Percentiles rank a stretch among this genome's conserved stretches.
Evolutionary conservation across 23 red algal species (phyloP).

Genomic region (Agarophyton chilense): DNA sequence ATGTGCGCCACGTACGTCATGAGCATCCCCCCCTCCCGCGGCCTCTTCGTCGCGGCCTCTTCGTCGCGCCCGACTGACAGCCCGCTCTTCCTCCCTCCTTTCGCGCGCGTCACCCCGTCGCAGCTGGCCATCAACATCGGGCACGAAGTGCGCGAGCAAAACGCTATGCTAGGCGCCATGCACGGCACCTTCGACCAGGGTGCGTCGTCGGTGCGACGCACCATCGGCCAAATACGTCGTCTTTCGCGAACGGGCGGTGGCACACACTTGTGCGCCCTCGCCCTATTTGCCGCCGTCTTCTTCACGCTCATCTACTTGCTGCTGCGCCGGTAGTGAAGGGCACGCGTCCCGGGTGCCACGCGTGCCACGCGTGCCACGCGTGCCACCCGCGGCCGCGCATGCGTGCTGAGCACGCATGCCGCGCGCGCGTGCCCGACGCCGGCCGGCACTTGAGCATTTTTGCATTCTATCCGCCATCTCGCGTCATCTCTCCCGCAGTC

Average conservation of each 20-base stretch:
- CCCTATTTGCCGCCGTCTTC: constrained; percentile 50
- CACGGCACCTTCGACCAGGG: constrained; percentile 33
- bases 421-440: too few relatives aligned
- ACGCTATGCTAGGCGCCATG: constrained; percentile 60
- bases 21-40: too few relatives aligned
- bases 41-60: too few relatives aligned
- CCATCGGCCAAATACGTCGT: constrained; percentile 9
- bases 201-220: background rate
- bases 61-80: background rate
- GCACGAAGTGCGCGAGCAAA: constrained; percentile 50
- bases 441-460: too few relatives aligned
- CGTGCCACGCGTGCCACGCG: background rate
- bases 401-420: background rate
- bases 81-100: too few relatives aligned
- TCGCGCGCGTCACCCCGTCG: too few relatives aligned
- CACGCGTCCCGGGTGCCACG: background rate
- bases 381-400: background rate
- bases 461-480: too few relatives aligned
- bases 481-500: too few relatives aligned
- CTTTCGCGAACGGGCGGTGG: constrained; percentile 28
- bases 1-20: constrained; percentile 54
- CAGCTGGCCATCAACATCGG: constrained; percentile 62
- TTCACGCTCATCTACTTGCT: constrained; percentile 64
- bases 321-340: constrained; percentile 22
- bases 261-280: constrained; percentile 39